phyloP scores from a whole-genome alignment of 1,284 basidiomycete genomes.

The Malassezia vespertilionis region DNA sequence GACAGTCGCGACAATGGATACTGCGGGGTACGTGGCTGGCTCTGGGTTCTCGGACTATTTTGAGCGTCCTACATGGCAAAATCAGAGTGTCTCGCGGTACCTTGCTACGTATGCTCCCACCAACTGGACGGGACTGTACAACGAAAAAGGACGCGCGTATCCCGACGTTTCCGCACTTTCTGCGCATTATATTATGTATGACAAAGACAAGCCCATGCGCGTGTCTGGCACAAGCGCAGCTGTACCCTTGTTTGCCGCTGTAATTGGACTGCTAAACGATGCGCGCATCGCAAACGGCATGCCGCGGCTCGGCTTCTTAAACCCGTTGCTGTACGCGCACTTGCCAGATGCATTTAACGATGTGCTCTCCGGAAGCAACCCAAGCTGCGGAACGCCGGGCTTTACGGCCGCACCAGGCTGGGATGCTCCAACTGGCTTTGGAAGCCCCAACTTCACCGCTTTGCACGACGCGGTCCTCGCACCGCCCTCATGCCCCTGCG shows the following conservation, averaged over 20 bases:
- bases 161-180: slow-evolving; percentile 55
- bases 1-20: slow-evolving; percentile 16
- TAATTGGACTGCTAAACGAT: slow-evolving; percentile 6
- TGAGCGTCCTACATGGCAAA: slow-evolving; percentile 55
- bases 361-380: neutral
- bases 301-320: slow-evolving; percentile 8
- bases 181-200: neutral
- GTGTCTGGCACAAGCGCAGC: slow-evolving; percentile 2
- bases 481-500: neutral
- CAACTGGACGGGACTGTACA: slow-evolving; percentile 55
- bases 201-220: neutral
- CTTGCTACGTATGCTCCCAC: slow-evolving; percentile 51
- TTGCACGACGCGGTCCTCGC: neutral
- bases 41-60: slow-evolving; percentile 64
- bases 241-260: slow-evolving; percentile 4
- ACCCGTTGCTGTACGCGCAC: slow-evolving; percentile 6
- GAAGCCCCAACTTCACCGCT: neutral
- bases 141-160: slow-evolving; percentile 56
- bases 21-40: slow-evolving; percentile 55
- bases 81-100: slow-evolving; percentile 55
- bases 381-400: slow-evolving; percentile 1
- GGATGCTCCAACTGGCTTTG: slow-evolving; percentile 8
- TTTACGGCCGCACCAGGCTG: slow-evolving; percentile 5
- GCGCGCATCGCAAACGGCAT: slow-evolving; percentile 1
- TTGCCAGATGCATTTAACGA: slow-evolving; percentile 2